Percentiles rank a stretch among this genome's conserved stretches.
Conservation (phyloP, 768 basidiomycete species). For the Macrolepiota dolichaula region DNA sequence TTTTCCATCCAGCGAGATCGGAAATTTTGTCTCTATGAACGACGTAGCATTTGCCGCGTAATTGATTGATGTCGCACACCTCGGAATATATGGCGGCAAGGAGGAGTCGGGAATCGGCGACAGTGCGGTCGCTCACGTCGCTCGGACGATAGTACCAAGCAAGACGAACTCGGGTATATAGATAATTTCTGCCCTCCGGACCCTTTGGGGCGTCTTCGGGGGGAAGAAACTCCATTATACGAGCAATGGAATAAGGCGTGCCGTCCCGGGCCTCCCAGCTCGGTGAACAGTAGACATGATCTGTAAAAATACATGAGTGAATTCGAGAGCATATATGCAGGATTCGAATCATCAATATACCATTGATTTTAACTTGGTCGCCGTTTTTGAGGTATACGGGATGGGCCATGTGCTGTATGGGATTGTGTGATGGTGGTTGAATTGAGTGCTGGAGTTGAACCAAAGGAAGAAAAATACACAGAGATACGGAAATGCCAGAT, state of each 20-base stretch:
- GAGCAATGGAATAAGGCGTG: slow-evolving; percentile 91
- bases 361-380: slow-evolving; percentile 83
- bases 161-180: slow-evolving; percentile 80
- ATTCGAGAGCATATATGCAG: slow-evolving; percentile 10
- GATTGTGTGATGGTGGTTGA: slow-evolving; percentile 18
- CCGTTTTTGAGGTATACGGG: slow-evolving; percentile 75
- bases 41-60: slow-evolving; percentile 91
- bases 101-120: slow-evolving; percentile 87
- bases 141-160: slow-evolving; percentile 97
- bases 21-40: slow-evolving; percentile 94
- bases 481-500: slow-evolving; percentile 17
- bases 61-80: slow-evolving; percentile 90
- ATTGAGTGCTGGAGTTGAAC: slow-evolving; percentile 24
- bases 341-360: slow-evolving; percentile 42
- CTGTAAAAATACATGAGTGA: slow-evolving; percentile 48
- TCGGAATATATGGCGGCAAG: slow-evolving; percentile 96
- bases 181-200: slow-evolving; percentile 61
- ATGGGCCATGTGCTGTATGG: slow-evolving; percentile 33
- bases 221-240: slow-evolving; percentile 95
- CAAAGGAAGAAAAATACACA: slow-evolving; percentile 25
- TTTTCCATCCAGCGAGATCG: slow-evolving; percentile 91
- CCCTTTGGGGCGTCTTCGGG: slow-evolving; percentile 70
- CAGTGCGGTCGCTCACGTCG: slow-evolving; percentile 90
- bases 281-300: slow-evolving; percentile 96
- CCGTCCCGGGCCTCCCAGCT: slow-evolving; percentile 91